Base-by-base conservation (phyloP, 306 rosid genomes). In the Comarum palustre region DNA sequence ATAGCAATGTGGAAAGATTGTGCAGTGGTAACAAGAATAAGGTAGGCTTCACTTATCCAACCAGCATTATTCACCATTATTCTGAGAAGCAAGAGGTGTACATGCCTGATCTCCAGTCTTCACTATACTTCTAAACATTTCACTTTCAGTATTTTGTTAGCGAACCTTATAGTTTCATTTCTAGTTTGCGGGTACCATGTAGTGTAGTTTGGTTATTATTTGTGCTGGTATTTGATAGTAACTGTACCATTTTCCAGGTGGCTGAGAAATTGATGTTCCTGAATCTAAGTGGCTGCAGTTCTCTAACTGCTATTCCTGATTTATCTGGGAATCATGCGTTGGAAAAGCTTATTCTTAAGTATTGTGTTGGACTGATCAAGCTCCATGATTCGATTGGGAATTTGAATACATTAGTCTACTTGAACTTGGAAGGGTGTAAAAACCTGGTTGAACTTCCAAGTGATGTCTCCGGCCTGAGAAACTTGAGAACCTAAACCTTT, bases 331-430 rank as follows among this genome's bases (percentile, higher is more conserved):
- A 83, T 78, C 75, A 1, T 41, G 58, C 27, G 10, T 51, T 90
- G 66, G 81, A 88, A 45, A 84, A 88, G 85, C 74, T 90, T 76
- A 69, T 50, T 62, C 84, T 90, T 16, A 79, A 78, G 52, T 16
- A 29, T 20, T 87, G 96, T 76, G 36, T 17, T 27, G 69, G 52
- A 19, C 78, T 90, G 65, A 78, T 24, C 8, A 69, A 48, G 41
- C 79, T 90, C 63, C 89, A 88, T 75, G 86, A 83, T 36, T 84
- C 89, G 13, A 45, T 83, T 73, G 91, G 93, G 25, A 74, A 79
- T n/a, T 29, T 86, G 63, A 69, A 17, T 17, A 47, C 77, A 20
- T 73, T 88, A 69, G 70, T 81, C 73, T 84, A 78, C 69, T 77
- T 90, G 84, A 84, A 84, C 63, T 64, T 90, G 60, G 60, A 25